Conservation (phyloP, 805 yeast species). For the Blastobotrys peoriensis region DNA sequence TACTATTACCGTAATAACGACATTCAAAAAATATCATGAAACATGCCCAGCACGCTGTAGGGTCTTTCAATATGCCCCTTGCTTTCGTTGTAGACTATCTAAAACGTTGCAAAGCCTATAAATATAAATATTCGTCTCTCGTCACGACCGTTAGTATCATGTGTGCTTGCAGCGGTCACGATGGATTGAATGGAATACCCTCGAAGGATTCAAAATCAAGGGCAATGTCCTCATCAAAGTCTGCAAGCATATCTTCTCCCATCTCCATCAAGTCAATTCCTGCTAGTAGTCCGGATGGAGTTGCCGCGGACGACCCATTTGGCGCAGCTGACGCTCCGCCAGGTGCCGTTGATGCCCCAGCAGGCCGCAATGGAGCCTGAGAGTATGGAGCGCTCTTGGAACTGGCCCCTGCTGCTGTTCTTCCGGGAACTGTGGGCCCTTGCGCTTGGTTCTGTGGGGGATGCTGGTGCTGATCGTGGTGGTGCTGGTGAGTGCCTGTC, state of each 20-base stretch:
- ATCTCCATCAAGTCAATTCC: slow-evolving; percentile 19
- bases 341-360: not conserved
- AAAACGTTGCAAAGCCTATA: not conserved
- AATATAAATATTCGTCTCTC: slow-evolving; percentile 1
- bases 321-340: not conserved
- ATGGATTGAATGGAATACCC: slow-evolving; percentile 24
- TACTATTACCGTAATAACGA: not conserved
- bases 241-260: slow-evolving; percentile 17
- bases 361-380: slow-evolving; percentile 6
- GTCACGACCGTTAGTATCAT: too few relatives aligned
- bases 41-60: not conserved
- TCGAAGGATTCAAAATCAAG: slow-evolving; percentile 18
- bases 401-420: not conserved
- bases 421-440: not conserved
- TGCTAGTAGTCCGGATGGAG: slow-evolving; percentile 16
- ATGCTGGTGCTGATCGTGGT: not conserved
- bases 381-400: not conserved
- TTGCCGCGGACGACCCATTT: slow-evolving; percentile 8
- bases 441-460: not conserved
- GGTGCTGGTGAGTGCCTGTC: not conserved
- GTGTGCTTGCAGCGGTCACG: too few relatives aligned
- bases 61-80: not conserved
- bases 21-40: not conserved
- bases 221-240: slow-evolving; percentile 15
- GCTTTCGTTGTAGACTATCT: not conserved